Conservation (phyloP, 139 green algal genomes). For the Edaphochlamys debaryana region DNA sequence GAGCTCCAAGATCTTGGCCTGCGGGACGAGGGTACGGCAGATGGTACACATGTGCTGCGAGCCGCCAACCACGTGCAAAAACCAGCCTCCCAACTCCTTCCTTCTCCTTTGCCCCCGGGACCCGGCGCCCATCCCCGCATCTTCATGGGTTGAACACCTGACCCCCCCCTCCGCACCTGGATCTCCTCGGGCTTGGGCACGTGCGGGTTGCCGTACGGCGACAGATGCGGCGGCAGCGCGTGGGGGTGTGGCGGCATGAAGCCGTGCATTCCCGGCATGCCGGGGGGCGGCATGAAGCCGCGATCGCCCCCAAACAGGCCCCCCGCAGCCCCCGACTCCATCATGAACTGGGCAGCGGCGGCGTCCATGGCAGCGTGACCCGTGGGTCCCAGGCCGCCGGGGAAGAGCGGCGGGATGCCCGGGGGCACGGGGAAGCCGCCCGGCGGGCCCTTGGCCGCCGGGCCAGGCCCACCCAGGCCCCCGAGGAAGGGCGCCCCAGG, state of each 20-base stretch:
- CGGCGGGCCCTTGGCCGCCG: not conserved
- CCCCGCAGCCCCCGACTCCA: not conserved
- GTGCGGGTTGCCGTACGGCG: too few species aligned
- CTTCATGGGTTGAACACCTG: too few species aligned
- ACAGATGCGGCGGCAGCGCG: too few species aligned
- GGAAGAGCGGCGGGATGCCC: constrained; percentile 11
- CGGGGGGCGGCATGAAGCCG: not conserved
- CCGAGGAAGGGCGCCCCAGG: not conserved
- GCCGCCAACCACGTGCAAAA: too few species aligned
- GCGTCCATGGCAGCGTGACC: constrained; percentile 6
- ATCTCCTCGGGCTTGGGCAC: constrained; percentile 18
- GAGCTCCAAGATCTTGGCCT: constrained; percentile 36
- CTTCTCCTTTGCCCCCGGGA: too few species aligned
- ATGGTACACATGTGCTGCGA: too few species aligned
- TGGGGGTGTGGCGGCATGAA: not conserved
- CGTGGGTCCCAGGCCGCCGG: not conserved
- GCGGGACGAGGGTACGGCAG: too few species aligned
- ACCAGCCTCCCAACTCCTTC: too few species aligned
- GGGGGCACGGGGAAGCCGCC: constrained; percentile 30
- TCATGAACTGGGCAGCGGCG: not conserved
- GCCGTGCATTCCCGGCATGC: too few species aligned
- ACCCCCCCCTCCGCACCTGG: too few species aligned
- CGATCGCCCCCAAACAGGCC: constrained; percentile 1
- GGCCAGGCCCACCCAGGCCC: too few species aligned
- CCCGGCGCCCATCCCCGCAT: too few species aligned